phyloP scores from a whole-genome alignment of 208 protist genomes.

The Trypanosoma brucei region DNA sequence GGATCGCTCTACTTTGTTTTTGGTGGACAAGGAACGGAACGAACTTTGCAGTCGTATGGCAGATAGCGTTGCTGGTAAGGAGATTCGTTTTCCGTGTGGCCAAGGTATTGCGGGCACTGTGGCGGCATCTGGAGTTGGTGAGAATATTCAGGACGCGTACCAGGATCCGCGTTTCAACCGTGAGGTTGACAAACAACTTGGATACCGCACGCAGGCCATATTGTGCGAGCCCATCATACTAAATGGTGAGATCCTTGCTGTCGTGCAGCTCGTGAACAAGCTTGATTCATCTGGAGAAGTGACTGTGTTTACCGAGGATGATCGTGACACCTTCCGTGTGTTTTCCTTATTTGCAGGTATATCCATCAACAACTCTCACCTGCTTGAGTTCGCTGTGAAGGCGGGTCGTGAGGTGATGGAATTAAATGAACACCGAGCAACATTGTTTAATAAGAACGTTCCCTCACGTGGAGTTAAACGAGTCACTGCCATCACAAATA shows the following conservation, averaged over 20 bases:
- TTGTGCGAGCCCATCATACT: slow-evolving; percentile 55
- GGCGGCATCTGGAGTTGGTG: slow-evolving; percentile 37
- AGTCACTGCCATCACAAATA: slow-evolving; percentile 31
- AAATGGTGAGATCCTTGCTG: slow-evolving; percentile 75
- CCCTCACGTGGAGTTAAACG: slow-evolving; percentile 11
- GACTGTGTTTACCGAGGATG: slow-evolving; percentile 36
- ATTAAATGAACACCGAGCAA: slow-evolving; percentile 40
- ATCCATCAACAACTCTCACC: slow-evolving; percentile 81
- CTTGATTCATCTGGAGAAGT: slow-evolving; percentile 45
- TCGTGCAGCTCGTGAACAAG: slow-evolving; percentile 88
- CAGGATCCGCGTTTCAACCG: slow-evolving; percentile 68
- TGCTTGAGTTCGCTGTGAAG: slow-evolving; percentile 79
- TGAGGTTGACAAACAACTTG: slow-evolving; percentile 55
- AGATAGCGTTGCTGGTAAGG: slow-evolving; percentile 42
- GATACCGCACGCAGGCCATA: slow-evolving; percentile 56
- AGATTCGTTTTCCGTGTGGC: slow-evolving; percentile 62
- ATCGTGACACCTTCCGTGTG: slow-evolving; percentile 64
- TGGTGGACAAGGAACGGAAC: slow-evolving; percentile 76
- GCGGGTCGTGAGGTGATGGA: slow-evolving; percentile 70
- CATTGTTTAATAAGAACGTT: not conserved
- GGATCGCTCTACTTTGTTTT: slow-evolving; percentile 62
- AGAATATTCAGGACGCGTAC: slow-evolving; percentile 74
- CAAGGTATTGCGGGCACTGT: slow-evolving; percentile 68
- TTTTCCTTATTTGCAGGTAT: slow-evolving; percentile 84
- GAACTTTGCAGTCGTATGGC: slow-evolving; percentile 66